phyloP scores from a whole-genome alignment of 2,329 filamentous ascomycete genomes.

The Aspergillus tamarii region DNA sequence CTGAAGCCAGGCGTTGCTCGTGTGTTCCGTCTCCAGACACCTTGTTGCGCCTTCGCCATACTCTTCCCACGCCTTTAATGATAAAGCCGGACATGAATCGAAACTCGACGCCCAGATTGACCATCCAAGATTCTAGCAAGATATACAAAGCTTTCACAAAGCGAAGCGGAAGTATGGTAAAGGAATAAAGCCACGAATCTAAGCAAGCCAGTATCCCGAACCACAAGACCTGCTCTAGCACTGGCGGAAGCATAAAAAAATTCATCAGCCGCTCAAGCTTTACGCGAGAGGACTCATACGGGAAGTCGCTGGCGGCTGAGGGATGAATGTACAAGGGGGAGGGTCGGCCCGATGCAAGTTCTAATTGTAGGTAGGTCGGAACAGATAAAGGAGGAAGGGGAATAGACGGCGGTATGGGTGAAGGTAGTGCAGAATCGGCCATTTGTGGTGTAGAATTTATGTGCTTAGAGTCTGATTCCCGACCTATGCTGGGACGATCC shows the following conservation, averaged over 20 bases:
- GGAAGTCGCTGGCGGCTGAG: slow-evolving; percentile 60
- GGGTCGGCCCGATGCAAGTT: slow-evolving; percentile 63
- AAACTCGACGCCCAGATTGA: slow-evolving; percentile 71
- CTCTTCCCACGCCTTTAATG: slow-evolving; percentile 74
- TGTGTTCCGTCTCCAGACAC: slow-evolving; percentile 15
- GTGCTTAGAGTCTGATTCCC: slow-evolving; percentile 39
- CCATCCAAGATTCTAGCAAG: slow-evolving; percentile 75
- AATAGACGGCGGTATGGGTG: slow-evolving; percentile 56
- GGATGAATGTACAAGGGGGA: slow-evolving; percentile 67
- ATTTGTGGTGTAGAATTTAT: slow-evolving; percentile 30
- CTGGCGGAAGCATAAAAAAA: slow-evolving; percentile 78
- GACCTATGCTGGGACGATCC: slow-evolving; percentile 32
- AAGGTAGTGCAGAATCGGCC: slow-evolving; percentile 40
- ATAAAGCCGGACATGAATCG: slow-evolving; percentile 75
- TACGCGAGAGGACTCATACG: slow-evolving; percentile 88
- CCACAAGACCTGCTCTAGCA: slow-evolving; percentile 79
- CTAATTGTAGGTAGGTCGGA: slow-evolving; percentile 67
- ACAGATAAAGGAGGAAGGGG: slow-evolving; percentile 66
- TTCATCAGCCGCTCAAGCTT: slow-evolving; percentile 92
- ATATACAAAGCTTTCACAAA: slow-evolving; percentile 81
- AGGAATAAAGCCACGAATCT: slow-evolving; percentile 94
- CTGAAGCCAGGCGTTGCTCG: slow-evolving; percentile 22
- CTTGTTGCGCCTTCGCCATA: slow-evolving; percentile 66
- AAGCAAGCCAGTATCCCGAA: slow-evolving; percentile 91
- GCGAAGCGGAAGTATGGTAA: slow-evolving; percentile 89